Evolutionary conservation across 148 eudicot species (phyloP).

Genomic region (Amaranthus palmeri): DNA sequence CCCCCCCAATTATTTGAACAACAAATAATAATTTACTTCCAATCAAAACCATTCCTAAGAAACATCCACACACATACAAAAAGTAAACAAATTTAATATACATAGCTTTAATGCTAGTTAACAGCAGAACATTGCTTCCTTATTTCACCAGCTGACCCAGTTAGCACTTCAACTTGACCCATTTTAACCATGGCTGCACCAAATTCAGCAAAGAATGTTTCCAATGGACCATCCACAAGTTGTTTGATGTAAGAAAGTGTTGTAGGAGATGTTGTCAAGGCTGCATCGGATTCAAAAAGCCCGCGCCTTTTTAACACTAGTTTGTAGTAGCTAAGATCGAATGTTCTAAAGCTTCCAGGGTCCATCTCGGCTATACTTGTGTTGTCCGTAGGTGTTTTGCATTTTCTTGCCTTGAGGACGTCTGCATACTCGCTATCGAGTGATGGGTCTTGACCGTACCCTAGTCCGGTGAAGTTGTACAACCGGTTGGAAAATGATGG

Average conservation of each 20-base stretch:
- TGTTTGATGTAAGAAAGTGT: constrained; percentile 33
- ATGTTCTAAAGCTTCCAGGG: constrained; percentile 73
- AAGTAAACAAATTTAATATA: background rate
- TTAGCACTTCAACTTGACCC: constrained; percentile 49
- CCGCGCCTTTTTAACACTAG: constrained; percentile 64
- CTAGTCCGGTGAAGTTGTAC: constrained; percentile 43
- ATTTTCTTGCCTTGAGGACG: constrained; percentile 52
- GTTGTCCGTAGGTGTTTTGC: constrained; percentile 42
- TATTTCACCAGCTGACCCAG: constrained; percentile 64
- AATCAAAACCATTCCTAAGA: background rate
- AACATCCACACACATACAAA: background rate
- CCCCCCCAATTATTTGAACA: background rate
- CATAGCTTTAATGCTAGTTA: constrained; percentile 15
- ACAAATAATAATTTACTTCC: background rate
- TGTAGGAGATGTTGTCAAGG: constrained; percentile 42
- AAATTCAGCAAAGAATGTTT: constrained; percentile 49
- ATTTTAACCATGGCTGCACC: constrained; percentile 65
- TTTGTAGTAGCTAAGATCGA: constrained; percentile 64
- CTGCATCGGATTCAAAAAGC: constrained; percentile 66
- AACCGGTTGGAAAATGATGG: constrained; percentile 41
- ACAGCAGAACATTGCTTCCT: constrained; percentile 65
- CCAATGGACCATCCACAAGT: constrained; percentile 43
- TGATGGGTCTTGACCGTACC: constrained; percentile 40
- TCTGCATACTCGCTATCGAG: constrained; percentile 69
- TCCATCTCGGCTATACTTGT: constrained; percentile 74